phyloP scores from a whole-genome alignment of 352 stramenopile genomes.

The Globisporangium yorkense region DNA sequence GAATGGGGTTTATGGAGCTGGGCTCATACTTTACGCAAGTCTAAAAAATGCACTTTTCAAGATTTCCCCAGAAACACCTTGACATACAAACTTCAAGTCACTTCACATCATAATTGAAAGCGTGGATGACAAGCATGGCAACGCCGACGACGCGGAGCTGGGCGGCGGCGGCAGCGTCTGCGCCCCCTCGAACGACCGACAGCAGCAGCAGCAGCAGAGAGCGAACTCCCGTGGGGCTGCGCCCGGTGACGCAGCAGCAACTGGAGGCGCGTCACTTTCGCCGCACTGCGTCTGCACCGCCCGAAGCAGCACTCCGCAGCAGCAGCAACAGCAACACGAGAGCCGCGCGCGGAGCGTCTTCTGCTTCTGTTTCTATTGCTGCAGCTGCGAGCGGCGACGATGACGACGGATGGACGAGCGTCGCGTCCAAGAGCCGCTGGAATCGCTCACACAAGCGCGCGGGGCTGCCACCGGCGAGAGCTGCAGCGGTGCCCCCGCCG shows the following conservation, averaged over 20 bases:
- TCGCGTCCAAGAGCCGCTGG: conserved; percentile 12
- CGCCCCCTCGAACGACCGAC: neutral
- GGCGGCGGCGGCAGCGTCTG: neutral
- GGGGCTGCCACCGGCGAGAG: neutral
- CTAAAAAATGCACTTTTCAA: too few species aligned
- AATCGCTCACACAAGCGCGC: conserved; percentile 10
- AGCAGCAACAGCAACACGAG: neutral
- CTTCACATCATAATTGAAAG: neutral
- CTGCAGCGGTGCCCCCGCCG: neutral
- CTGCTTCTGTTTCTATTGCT: neutral
- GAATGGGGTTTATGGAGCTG: too few species aligned
- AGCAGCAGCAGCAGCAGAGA: neutral
- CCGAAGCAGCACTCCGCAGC: neutral
- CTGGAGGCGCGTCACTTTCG: conserved; percentile 9
- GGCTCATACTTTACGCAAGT: too few species aligned
- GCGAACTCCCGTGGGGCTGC: conserved; percentile 8
- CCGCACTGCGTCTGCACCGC: neutral
- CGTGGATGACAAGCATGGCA: neutral
- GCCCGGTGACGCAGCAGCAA: conserved; percentile 15
- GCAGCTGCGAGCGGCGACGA: neutral
- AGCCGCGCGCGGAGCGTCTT: neutral
- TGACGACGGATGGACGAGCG: conserved; percentile 10
- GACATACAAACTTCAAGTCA: neutral
- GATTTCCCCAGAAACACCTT: too few species aligned
- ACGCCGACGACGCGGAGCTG: conserved; percentile 7